These are phyloP conservation scores for Abelmoschus esculentus DNA, from an alignment of 345 rosid species.

Conservation along the genomic window DNA sequence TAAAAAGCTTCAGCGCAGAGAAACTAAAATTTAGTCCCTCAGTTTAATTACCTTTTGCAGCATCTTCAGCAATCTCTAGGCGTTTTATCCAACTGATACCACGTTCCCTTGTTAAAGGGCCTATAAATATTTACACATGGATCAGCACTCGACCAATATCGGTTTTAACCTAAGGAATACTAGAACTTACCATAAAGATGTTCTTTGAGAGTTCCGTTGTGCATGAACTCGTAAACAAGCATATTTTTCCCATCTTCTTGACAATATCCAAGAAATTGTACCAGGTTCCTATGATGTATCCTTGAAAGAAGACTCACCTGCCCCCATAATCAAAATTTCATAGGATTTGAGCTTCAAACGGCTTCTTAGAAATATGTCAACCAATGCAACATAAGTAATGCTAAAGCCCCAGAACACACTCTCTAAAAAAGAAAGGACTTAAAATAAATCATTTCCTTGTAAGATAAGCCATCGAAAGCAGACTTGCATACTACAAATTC, in stretches of 20 bases:
- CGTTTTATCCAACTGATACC: constrained; percentile 85
- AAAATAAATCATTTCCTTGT: background rate
- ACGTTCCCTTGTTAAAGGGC: constrained; percentile 48
- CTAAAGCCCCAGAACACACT: background rate
- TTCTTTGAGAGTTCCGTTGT: constrained; percentile 94
- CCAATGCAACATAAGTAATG: too few relatives aligned
- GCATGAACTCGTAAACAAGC: constrained; percentile 96
- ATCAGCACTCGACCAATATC: constrained; percentile 4
- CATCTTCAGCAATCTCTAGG: constrained; percentile 94
- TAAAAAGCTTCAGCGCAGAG: background rate
- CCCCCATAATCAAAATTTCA: constrained; percentile 14
- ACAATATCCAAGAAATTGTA: constrained; percentile 95
- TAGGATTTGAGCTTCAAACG: background rate
- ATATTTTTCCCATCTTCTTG: constrained; percentile 84
- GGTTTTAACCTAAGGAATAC: background rate
- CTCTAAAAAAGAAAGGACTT: background rate
- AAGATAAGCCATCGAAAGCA: background rate
- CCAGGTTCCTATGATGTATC: constrained; percentile 96
- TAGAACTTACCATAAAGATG: constrained; percentile 75
- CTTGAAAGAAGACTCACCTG: constrained; percentile 95
- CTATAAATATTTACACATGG: constrained; percentile 21
- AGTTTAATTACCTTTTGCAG: constrained; percentile 62
- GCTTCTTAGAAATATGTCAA: too few relatives aligned
- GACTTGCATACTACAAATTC: background rate
- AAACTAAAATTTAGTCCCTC: background rate